These are phyloP conservation scores for Dissophora ornata DNA, from an alignment of 192 early-diverging fungal genomes.

Conservation along the genomic window DNA sequence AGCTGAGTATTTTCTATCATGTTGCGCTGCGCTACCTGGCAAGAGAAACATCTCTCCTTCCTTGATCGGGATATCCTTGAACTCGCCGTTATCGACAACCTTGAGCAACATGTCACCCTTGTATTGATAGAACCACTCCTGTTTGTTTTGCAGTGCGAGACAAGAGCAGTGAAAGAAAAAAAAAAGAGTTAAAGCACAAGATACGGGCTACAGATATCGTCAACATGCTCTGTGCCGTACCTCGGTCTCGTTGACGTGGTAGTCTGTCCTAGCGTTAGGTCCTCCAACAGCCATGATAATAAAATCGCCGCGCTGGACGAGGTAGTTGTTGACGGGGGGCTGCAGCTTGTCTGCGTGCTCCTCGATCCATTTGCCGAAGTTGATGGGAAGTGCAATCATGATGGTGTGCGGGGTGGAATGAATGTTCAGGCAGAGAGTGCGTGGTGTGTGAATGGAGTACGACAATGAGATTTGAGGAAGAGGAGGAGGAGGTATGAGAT, in stretches of 20 bases:
- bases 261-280: slow-evolving; percentile 96
- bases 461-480: too few species aligned
- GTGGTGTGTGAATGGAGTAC: too few species aligned
- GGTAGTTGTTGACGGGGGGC: slow-evolving; percentile 95
- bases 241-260: slow-evolving; percentile 97
- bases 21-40: too few species aligned
- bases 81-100: slow-evolving; percentile 80
- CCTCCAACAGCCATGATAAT: slow-evolving; percentile 94
- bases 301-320: slow-evolving; percentile 85
- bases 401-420: slow-evolving; percentile 3
- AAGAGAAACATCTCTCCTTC: slow-evolving; percentile 98
- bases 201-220: too few species aligned
- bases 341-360: slow-evolving; percentile 84
- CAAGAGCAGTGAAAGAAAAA: not conserved
- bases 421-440: not conserved
- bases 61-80: slow-evolving; percentile 85
- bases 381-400: slow-evolving; percentile 81
- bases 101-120: slow-evolving; percentile 95
- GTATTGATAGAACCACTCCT: slow-evolving; percentile 98
- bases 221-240: too few species aligned
- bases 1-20: too few species aligned
- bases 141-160: not conserved
- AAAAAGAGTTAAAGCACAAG: not conserved
- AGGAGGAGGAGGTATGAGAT: too few species aligned
- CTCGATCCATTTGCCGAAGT: slow-evolving; percentile 90